phyloP scores from a whole-genome alignment of 2,329 filamentous ascomycete genomes.

The Penicillium aurantiogriseum region DNA sequence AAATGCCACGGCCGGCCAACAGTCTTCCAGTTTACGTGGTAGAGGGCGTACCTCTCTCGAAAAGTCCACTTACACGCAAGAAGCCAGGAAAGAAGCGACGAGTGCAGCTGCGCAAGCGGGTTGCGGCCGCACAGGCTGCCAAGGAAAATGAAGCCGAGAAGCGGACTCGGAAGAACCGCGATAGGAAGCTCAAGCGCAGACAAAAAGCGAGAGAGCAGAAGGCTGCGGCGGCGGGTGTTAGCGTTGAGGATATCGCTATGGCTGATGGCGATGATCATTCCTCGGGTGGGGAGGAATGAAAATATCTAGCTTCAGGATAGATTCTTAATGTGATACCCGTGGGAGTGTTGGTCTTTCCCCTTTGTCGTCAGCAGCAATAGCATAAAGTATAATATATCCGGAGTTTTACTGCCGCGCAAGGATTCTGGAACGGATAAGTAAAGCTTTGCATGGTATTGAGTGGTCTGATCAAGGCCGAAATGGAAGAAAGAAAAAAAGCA shows the following conservation, averaged over 20 bases:
- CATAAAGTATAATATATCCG: not conserved
- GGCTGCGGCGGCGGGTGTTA: conserved; percentile 27
- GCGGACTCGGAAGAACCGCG: conserved; percentile 40
- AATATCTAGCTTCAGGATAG: not conserved
- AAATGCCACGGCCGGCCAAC: conserved; percentile 24
- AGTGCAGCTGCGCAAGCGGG: conserved; percentile 39
- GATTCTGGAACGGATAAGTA: not conserved
- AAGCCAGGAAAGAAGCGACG: conserved; percentile 47
- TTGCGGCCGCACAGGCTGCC: conserved; percentile 29
- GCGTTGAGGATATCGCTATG: conserved; percentile 17
- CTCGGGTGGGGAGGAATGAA: conserved; percentile 15
- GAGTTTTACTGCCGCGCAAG: not conserved
- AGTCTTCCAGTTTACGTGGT: conserved; percentile 25
- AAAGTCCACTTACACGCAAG: conserved; percentile 34
- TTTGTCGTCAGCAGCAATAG: not conserved
- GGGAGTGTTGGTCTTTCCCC: not conserved
- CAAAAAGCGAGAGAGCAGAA: conserved; percentile 40
- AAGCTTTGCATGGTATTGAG: not conserved
- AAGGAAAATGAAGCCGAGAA: conserved; percentile 40
- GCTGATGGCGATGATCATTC: conserved; percentile 18
- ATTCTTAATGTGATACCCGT: conserved; percentile 8
- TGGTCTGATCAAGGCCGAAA: not conserved
- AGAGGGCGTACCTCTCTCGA: conserved; percentile 21
- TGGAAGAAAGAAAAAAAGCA: not conserved
- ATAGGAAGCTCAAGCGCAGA: conserved; percentile 39